A percentile compares a stretch with the other conserved stretches of the same genome.
phyloP scores from a whole-genome alignment of 345 rosid species.

The Populus ilicifolia region DNA sequence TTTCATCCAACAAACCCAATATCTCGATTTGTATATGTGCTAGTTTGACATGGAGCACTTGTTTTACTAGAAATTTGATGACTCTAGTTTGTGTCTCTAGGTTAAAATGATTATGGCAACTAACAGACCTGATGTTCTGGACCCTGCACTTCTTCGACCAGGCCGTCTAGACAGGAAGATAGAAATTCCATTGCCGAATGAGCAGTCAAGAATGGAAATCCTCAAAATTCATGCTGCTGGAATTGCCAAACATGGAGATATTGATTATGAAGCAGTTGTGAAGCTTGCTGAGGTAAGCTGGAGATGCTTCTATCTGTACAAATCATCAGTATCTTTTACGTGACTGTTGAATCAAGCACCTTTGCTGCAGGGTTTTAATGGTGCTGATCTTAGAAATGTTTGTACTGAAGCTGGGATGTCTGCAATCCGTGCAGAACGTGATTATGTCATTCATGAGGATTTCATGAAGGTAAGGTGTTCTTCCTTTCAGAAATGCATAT shows the following conservation, averaged over 20 bases:
- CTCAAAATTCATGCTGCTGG: constrained; percentile 98
- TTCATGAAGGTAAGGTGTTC: constrained; percentile 88
- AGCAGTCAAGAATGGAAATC: constrained; percentile 94
- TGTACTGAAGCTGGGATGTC: constrained; percentile 99
- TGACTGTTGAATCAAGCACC: neutral
- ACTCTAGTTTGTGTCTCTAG: constrained; percentile 26
- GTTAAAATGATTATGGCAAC: constrained; percentile 99
- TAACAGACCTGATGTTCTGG: constrained; percentile 96
- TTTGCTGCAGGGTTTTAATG: constrained; percentile 77
- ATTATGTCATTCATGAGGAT: constrained; percentile 95
- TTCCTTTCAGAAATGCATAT: neutral
- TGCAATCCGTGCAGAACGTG: constrained; percentile 96
- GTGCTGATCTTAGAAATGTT: constrained; percentile 94
- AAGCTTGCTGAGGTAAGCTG: constrained; percentile 90
- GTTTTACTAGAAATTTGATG: neutral
- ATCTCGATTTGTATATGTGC: neutral
- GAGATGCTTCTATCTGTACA: neutral
- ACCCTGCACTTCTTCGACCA: constrained; percentile 95
- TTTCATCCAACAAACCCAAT: neutral
- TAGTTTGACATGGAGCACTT: neutral
- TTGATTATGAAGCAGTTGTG: constrained; percentile 92
- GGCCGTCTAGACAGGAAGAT: constrained; percentile 92
- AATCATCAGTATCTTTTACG: constrained; percentile 7
- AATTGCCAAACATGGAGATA: constrained; percentile 94
- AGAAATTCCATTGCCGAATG: constrained; percentile 95